phyloP scores from a whole-genome alignment of 1,139 yeast genomes.

The Meyerozyma guilliermondii region DNA sequence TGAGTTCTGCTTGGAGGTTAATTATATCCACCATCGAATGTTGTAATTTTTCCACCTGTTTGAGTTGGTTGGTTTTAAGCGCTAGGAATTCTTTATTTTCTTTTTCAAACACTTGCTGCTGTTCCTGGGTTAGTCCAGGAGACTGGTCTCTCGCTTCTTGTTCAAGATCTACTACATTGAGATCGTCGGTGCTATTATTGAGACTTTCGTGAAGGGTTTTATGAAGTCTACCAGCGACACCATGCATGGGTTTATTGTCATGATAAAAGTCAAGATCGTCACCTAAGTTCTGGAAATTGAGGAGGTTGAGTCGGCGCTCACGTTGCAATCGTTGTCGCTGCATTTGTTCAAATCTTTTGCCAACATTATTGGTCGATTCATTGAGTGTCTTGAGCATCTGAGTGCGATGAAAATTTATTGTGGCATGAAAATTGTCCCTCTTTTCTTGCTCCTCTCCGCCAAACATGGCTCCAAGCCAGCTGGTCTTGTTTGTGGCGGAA shows the following conservation, averaged over 20 bases:
- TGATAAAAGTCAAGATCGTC: conserved; percentile 14
- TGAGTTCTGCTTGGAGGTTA: conserved; percentile 70
- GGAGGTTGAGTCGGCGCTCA: conserved; percentile 34
- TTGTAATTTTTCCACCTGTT: conserved; percentile 67
- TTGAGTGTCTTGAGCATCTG: conserved; percentile 37
- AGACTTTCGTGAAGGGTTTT: not conserved
- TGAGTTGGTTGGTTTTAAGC: conserved; percentile 60
- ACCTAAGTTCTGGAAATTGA: conserved; percentile 39
- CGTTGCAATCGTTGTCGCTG: conserved; percentile 39
- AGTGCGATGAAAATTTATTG: conserved; percentile 28
- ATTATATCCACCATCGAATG: conserved; percentile 76
- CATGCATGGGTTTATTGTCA: not conserved
- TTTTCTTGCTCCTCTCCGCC: conserved; percentile 27
- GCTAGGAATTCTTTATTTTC: conserved; percentile 70
- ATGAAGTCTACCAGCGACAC: not conserved
- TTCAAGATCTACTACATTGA: conserved; percentile 5
- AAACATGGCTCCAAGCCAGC: conserved; percentile 23
- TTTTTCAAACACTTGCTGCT: conserved; percentile 59
- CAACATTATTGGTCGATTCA: conserved; percentile 28
- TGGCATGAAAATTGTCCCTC: conserved; percentile 20
- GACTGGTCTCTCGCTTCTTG: conserved; percentile 18
- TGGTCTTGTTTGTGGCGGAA: conserved; percentile 10
- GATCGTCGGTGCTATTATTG: conserved; percentile 4
- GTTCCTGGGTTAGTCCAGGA: conserved; percentile 46
- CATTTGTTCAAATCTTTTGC: conserved; percentile 33